Base-by-base conservation (phyloP, 148 eudicot species). In the Gaultheria prostrata region DNA sequence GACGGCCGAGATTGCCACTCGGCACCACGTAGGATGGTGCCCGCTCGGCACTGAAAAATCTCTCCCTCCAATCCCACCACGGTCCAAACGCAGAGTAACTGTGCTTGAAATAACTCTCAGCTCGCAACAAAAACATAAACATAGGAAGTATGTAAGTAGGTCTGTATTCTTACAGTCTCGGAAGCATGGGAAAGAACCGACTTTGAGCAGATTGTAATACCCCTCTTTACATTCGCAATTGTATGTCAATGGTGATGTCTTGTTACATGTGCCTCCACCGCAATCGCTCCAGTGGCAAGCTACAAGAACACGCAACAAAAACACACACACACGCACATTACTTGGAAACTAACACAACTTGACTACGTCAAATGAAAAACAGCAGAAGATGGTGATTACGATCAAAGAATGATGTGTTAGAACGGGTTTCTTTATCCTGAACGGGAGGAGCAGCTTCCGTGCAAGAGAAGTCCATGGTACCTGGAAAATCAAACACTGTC, bases 211-310 rank as follows among this genome's bases (percentile, higher is more conserved):
- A 90, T 94, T 94, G 78, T 79, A 77, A 85, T 89, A 93, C 26
- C 92, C 92, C 57, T 88, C 82, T 4, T 78, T 80, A 65, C 98
- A 94, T 26, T 71, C 77, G 50, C 98, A 94, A 1, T 69, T 49
- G 84, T 87, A 85, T 43, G 90, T 39, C 59, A 90, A 79, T 20
- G 28, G 54, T 0, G 98, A 85, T 78, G 92, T 91, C 89, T 83
- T 90, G 82, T 89, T 91, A 90, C 98, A 93, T 0, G 83, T 82
- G n/a, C 98, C 98, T 76, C 93, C 91, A 12, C 97, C 94, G 73
- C 98, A 94, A 54, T 92, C 84, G 39, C 86, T 86, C 98, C 97
- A 93, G 65, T 56, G 70, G 70, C 98, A 94, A 79, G 98, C 98
- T 93, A 69, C 32, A 82, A 83, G 17, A 78, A 30, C 65, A 80